Evolutionary conservation across 768 basidiomycete species (phyloP).

Genomic region (Paxillus ammoniavirescens): DNA sequence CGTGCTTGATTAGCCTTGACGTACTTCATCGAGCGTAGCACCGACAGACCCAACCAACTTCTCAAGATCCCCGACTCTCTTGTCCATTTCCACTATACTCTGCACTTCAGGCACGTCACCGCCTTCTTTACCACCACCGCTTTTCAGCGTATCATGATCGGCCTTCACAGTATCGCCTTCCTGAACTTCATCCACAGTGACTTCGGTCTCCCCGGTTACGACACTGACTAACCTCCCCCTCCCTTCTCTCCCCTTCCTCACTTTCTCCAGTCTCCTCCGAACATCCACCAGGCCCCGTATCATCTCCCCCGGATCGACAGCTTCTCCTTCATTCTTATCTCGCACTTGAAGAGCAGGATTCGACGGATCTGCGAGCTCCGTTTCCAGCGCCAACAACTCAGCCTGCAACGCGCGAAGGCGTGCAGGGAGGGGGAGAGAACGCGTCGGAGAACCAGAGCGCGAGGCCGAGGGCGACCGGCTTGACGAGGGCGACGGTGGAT

Average conservation of each 20-base stretch:
- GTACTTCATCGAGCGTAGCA: constrained; percentile 78
- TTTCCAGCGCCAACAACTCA: constrained; percentile 79
- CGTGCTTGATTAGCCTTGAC: constrained; percentile 11
- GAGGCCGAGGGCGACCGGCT: constrained; percentile 41
- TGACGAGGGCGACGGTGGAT: constrained; percentile 65
- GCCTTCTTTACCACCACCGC: constrained; percentile 7
- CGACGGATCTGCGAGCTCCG: constrained; percentile 77
- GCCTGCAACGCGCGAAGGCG: constrained; percentile 66
- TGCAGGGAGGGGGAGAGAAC: constrained; percentile 47
- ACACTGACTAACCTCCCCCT: constrained; percentile 60
- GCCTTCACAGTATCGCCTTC: constrained; percentile 4
- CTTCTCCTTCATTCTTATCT: constrained; percentile 42
- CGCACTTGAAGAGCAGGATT: constrained; percentile 64
- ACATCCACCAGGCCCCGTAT: constrained; percentile 79
- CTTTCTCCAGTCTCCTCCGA: constrained; percentile 63
- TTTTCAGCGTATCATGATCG: background rate
- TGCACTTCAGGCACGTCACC: constrained; percentile 40
- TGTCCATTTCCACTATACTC: constrained; percentile 73
- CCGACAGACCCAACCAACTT: constrained; percentile 79
- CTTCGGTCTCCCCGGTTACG: constrained; percentile 38
- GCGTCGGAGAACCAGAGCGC: constrained; percentile 27
- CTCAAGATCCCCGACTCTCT: constrained; percentile 81
- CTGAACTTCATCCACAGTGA: constrained; percentile 6
- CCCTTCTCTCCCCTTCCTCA: constrained; percentile 64
- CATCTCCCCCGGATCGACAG: constrained; percentile 70